phyloP scores from a whole-genome alignment of 208 protist species.

The Wallacemonas collosoma region DNA sequence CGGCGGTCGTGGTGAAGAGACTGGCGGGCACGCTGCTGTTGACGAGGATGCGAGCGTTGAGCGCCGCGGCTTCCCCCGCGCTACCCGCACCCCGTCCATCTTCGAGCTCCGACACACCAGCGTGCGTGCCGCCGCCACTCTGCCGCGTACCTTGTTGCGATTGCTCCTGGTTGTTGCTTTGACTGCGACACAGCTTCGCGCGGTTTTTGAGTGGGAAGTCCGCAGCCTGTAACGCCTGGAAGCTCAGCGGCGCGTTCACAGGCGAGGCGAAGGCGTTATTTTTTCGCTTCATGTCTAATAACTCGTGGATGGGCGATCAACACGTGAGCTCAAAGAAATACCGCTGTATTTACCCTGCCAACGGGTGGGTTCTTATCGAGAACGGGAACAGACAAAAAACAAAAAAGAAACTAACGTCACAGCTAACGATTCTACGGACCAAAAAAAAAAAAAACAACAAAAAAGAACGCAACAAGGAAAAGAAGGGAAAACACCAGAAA shows the following conservation, averaged over 20 bases:
- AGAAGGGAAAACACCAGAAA: too few species aligned
- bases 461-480: too few species aligned
- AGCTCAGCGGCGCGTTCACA: constrained; percentile 17
- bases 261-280: not conserved
- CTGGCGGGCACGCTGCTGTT: constrained; percentile 16
- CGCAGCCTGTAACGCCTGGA: constrained; percentile 17
- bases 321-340: not conserved
- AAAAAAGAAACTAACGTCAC: not conserved
- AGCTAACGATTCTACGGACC: too few species aligned
- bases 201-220: constrained; percentile 11
- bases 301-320: not conserved
- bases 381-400: constrained; percentile 5
- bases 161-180: constrained; percentile 7
- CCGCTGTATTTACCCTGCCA: too few species aligned
- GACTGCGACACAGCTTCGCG: constrained; percentile 11
- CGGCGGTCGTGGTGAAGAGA: constrained; percentile 20
- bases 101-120: not conserved
- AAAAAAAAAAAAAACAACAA: too few species aligned
- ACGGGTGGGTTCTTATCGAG: not conserved
- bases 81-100: too few species aligned
- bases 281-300: not conserved
- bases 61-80: too few species aligned
- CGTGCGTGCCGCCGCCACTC: not conserved
- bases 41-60: constrained; percentile 9
- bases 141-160: not conserved